These are phyloP conservation scores for Eucalyptus viminalis DNA, from an alignment of 345 rosid species.

Conservation along the genomic window DNA sequence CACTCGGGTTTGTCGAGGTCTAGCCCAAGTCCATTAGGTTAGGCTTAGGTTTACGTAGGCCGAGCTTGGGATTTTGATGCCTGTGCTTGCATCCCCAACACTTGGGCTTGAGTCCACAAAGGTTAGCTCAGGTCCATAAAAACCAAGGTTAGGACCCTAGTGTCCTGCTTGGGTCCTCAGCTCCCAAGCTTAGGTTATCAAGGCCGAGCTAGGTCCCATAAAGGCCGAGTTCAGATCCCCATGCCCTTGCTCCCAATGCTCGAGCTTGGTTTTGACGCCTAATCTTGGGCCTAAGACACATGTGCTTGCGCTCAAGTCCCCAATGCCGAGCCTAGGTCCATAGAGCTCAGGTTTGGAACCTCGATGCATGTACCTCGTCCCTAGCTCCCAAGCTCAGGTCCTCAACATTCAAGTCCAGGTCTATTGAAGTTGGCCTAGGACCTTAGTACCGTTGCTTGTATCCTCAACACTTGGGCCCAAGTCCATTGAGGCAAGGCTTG, in stretches of 20 bases:
- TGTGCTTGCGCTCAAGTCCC: background rate
- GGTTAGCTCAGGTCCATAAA: background rate
- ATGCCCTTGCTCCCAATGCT: background rate
- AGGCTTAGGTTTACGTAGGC: background rate
- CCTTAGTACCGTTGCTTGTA: background rate
- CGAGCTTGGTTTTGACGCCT: accelerated
- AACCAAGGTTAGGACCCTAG: background rate
- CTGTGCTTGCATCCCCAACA: background rate
- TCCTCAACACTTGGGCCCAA: background rate
- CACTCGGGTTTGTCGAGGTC: accelerated
- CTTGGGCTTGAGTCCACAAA: background rate
- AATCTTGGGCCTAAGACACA: background rate
- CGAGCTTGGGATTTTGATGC: background rate
- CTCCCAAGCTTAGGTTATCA: background rate
- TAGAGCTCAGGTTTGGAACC: background rate
- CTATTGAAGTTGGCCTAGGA: background rate
- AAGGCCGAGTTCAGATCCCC: accelerated
- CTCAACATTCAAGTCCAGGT: background rate
- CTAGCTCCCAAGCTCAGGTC: background rate
- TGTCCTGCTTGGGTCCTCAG: background rate
- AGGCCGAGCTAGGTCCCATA: background rate
- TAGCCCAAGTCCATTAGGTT: background rate
- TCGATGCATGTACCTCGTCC: background rate
- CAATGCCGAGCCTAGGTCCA: background rate
- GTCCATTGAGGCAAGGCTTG: background rate